These are phyloP conservation scores for Solanum hybrid DNA, from an alignment of 305 asterid genomes.

Conservation along the genomic window DNA sequence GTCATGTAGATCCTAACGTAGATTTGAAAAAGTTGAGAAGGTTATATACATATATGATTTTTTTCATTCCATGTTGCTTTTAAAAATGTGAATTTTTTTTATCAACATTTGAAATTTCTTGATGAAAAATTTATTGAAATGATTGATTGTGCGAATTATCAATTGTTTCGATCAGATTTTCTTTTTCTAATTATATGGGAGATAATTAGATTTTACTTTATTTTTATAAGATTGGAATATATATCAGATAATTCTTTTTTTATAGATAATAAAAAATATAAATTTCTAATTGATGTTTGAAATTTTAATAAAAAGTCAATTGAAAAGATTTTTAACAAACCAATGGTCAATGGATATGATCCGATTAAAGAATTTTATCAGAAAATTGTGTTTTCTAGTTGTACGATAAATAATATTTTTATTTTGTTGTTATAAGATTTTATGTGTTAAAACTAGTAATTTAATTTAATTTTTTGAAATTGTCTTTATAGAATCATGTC, in stretches of 20 bases:
- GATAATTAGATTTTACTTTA: no score
- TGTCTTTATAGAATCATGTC: slow-evolving; percentile 27
- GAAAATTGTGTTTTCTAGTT: background rate
- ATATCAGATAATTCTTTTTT: background rate
- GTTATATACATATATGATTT: background rate
- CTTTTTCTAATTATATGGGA: background rate
- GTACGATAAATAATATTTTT: background rate
- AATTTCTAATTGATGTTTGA: background rate
- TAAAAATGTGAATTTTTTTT: background rate
- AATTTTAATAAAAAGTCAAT: background rate
- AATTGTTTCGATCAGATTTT: background rate
- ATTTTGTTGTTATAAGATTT: background rate
- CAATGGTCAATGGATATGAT: background rate
- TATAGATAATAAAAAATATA: no score
- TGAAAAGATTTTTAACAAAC: background rate
- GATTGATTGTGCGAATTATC: background rate
- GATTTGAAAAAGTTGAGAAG: slow-evolving; percentile 19
- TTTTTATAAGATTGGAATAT: background rate
- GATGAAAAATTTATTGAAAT: background rate
- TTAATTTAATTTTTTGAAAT: background rate
- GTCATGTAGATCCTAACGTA: slow-evolving; percentile 7
- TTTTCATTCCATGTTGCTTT: background rate
- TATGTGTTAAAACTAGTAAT: background rate
- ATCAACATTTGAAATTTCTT: background rate
- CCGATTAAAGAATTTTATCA: background rate